Evolutionary conservation across 176 grass and related monocot species (phyloP).

Genomic region (Ananas comosus): DNA sequence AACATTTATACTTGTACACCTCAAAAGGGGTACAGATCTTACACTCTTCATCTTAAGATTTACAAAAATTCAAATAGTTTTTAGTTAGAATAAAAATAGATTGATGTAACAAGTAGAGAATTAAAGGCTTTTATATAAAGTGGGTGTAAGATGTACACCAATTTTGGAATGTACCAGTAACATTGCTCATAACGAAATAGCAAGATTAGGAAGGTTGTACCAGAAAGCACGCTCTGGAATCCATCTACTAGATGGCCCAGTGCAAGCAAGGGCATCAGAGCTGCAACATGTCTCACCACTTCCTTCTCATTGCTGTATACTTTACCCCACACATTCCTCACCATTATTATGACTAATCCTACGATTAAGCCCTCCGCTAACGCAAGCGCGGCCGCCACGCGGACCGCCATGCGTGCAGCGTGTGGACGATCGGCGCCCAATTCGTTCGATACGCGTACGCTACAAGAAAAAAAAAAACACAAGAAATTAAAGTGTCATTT

Average conservation of each 20-base stretch:
- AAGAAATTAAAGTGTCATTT: background rate
- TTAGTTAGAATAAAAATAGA: too few relatives aligned
- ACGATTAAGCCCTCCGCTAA: conserved; percentile 29
- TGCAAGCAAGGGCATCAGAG: conserved; percentile 48
- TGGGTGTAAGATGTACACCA: too few relatives aligned
- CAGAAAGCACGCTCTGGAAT: conserved; percentile 44
- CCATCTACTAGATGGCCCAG: conserved; percentile 44
- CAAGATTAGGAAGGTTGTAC: background rate
- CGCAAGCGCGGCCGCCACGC: conserved; percentile 28
- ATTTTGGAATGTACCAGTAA: too few relatives aligned
- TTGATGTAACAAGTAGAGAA: too few relatives aligned
- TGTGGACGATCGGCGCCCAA: conserved; percentile 35
- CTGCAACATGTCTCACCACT: conserved; percentile 23
- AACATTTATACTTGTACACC: too few relatives aligned
- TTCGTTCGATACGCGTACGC: conserved; percentile 63
- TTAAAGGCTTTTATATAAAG: too few relatives aligned
- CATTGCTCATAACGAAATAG: too few relatives aligned
- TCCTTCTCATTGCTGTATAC: conserved; percentile 33
- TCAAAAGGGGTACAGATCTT: too few relatives aligned
- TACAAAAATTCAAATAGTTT: too few relatives aligned
- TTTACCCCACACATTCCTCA: conserved; percentile 29
- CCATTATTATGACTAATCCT: conserved; percentile 26
- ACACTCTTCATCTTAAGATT: too few relatives aligned
- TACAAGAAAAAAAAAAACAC: background rate
- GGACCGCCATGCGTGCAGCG: conserved; percentile 31